A percentile compares a stretch with the other conserved stretches of the same genome.
Conservation (phyloP, 2,329 filamentous ascomycete species). For the Aspergillus transmontanensis region DNA sequence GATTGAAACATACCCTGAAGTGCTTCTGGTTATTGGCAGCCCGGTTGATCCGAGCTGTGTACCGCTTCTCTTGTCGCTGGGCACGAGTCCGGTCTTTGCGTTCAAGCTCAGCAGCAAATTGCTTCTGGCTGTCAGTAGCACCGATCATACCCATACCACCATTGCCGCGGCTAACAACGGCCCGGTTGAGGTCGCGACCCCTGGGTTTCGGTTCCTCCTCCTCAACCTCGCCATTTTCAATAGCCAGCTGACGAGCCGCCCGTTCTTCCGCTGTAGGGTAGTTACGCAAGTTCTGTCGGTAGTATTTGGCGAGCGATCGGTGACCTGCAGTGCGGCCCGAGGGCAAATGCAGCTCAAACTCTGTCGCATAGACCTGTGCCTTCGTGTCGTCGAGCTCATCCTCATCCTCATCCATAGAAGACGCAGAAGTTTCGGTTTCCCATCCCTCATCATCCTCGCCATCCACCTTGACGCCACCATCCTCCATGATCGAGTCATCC, state of each 20-base stretch:
- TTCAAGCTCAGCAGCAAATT: slow-evolving; percentile 66
- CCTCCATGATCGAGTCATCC: slow-evolving; percentile 53
- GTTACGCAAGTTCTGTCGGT: slow-evolving; percentile 85
- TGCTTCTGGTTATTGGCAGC: slow-evolving; percentile 77
- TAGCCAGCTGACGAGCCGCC: slow-evolving; percentile 63
- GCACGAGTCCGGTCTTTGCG: slow-evolving; percentile 69
- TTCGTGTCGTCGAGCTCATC: slow-evolving; percentile 78
- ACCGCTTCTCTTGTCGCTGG: slow-evolving; percentile 62
- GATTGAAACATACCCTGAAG: slow-evolving; percentile 57
- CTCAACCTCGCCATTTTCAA: slow-evolving; percentile 53
- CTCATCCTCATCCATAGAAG: slow-evolving; percentile 83
- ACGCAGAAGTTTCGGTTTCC: slow-evolving; percentile 93
- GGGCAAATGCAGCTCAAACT: slow-evolving; percentile 91
- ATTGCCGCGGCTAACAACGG: slow-evolving; percentile 68
- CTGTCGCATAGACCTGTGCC: slow-evolving; percentile 84
- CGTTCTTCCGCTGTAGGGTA: slow-evolving; percentile 80
- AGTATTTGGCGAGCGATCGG: slow-evolving; percentile 83
- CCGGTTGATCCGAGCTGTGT: slow-evolving; percentile 72
- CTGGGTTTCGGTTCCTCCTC: slow-evolving; percentile 47
- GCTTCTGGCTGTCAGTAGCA: slow-evolving; percentile 74
- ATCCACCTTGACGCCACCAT: slow-evolving; percentile 66
- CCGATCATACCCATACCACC: slow-evolving; percentile 77
- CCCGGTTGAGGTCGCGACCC: slow-evolving; percentile 49
- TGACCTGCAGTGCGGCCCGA: slow-evolving; percentile 89
- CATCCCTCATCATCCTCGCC: slow-evolving; percentile 69